A percentile compares a stretch with the other conserved stretches of the same genome.
Conservation (phyloP, 192 early-diverging fungal genomes). For the Coemansia sp. region DNA sequence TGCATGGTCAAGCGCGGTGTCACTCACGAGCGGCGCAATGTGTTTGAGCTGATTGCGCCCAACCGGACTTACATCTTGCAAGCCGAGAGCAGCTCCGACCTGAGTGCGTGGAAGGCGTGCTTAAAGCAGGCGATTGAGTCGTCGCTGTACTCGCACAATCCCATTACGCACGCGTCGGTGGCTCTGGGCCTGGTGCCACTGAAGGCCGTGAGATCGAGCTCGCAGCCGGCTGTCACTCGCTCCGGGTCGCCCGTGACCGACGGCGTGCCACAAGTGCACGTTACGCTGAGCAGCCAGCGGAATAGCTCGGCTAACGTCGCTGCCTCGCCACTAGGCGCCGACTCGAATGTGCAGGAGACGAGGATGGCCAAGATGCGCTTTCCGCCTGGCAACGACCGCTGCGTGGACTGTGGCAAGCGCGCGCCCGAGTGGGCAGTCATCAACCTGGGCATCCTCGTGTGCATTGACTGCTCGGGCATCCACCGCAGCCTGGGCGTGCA, state of each 20-base stretch:
- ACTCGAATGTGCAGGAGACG: constrained; percentile 14
- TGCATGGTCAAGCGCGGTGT: constrained; percentile 70
- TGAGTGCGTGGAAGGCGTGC: constrained; percentile 76
- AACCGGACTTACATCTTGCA: constrained; percentile 73
- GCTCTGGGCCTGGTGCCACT: not conserved
- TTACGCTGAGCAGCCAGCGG: constrained; percentile 16
- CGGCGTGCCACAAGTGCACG: constrained; percentile 9
- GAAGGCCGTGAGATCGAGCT: constrained; percentile 12
- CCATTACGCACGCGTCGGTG: not conserved
- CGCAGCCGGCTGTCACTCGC: constrained; percentile 12
- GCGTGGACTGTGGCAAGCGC: constrained; percentile 60
- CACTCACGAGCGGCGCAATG: constrained; percentile 68
- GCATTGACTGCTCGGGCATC: constrained; percentile 89
- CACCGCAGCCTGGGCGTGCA: constrained; percentile 89
- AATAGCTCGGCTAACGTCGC: not conserved
- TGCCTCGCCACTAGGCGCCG: not conserved
- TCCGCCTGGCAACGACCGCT: constrained; percentile 50
- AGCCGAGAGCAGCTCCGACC: constrained; percentile 68
- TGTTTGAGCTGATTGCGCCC: constrained; percentile 83
- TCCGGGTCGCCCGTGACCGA: constrained; percentile 11
- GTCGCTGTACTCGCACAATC: constrained; percentile 41
- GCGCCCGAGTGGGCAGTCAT: constrained; percentile 86
- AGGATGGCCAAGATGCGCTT: constrained; percentile 31
- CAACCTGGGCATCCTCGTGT: constrained; percentile 78
- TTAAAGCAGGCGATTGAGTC: constrained; percentile 49